phyloP scores from a whole-genome alignment of 2,329 filamentous ascomycete genomes.

The Colletotrichum cereale region DNA sequence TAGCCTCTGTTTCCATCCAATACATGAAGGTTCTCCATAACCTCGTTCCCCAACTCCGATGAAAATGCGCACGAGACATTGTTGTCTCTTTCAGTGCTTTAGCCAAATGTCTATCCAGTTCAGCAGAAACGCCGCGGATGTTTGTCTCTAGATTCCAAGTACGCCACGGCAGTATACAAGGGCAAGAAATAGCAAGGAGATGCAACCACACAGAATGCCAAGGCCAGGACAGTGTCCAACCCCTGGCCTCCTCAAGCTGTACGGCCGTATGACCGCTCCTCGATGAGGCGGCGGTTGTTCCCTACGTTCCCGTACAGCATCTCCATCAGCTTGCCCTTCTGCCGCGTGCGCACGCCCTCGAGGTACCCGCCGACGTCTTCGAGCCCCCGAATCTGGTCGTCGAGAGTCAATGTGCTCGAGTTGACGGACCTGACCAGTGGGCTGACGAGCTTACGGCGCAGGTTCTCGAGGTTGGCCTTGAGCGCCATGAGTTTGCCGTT shows the following conservation, averaged over 20 bases:
- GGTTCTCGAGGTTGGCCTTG: constrained; percentile 87
- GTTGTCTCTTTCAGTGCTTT: neutral
- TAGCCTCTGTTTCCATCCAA: neutral
- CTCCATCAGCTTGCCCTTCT: constrained; percentile 87
- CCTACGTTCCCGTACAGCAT: constrained; percentile 73
- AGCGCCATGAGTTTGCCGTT: constrained; percentile 86
- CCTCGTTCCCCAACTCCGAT: constrained; percentile 40
- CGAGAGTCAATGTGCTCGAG: constrained; percentile 78
- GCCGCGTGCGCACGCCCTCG: constrained; percentile 78
- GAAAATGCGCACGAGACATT: neutral
- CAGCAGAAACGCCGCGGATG: constrained; percentile 15
- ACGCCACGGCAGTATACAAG: constrained; percentile 14
- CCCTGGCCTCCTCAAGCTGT: constrained; percentile 3
- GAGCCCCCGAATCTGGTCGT: constrained; percentile 87
- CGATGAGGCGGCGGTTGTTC: constrained; percentile 50
- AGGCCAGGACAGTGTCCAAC: neutral
- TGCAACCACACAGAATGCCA: neutral
- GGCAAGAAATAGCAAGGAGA: constrained; percentile 8
- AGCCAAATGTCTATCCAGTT: constrained; percentile 6
- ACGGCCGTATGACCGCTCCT: constrained; percentile 42
- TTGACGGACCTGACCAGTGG: constrained; percentile 82
- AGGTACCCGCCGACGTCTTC: constrained; percentile 85
- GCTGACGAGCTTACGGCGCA: constrained; percentile 85
- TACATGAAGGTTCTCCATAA: constrained; percentile 7
- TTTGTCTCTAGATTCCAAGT: constrained; percentile 11